Base-by-base conservation (phyloP, 2,329 filamentous ascomycete genomes). In the Tolypocladium album region DNA sequence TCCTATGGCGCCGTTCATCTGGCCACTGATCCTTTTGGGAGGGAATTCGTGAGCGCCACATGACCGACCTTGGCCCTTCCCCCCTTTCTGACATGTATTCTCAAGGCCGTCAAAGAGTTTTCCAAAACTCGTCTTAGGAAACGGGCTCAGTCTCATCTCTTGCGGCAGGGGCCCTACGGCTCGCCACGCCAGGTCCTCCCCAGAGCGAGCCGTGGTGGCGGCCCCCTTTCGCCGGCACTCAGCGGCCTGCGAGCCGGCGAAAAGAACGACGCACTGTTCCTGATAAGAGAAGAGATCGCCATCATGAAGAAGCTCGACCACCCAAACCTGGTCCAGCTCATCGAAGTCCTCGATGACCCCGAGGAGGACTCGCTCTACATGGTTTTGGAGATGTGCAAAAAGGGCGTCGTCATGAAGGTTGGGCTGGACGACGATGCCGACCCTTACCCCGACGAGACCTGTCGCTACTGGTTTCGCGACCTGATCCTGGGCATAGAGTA, bases 271-370 rank as follows among this genome's bases (percentile, higher is more conserved):
- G 85, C 93, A 0, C 79, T 97, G 15, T 89, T 89, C 68, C 78
- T 97, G 61, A 97, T 99, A 72, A 89, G 92, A 62, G 90, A 96
- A 72, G 94, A 99, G 74, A 94, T 97, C 68, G 94, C 94, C 61
- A 95, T 97, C 70, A 97, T 99, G 92, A 99, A 97, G 79, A 97
- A 97, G 76, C 82, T 97, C 55, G 87, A 97, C 69, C 94, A 99
- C 70, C 88, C 87, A 36, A 99, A 97, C 69, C 79, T 99, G n/a
- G 93, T 97, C 17, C 87, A 89, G 55, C 78, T 99, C 57, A 90
- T 96, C 65, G 94, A 99, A 74, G 94, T 99, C 3, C 79, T 99
- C 58, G 94, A 97, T 71, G 94, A 97, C 70, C 93, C 94, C 0
- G 88, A 93, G 56, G 92, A 97, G 70, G 94, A 99, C 73, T 96